These are phyloP conservation scores for Chytridium lagenaria DNA, from an alignment of 371 early-diverging fungal species.

Conservation along the genomic window DNA sequence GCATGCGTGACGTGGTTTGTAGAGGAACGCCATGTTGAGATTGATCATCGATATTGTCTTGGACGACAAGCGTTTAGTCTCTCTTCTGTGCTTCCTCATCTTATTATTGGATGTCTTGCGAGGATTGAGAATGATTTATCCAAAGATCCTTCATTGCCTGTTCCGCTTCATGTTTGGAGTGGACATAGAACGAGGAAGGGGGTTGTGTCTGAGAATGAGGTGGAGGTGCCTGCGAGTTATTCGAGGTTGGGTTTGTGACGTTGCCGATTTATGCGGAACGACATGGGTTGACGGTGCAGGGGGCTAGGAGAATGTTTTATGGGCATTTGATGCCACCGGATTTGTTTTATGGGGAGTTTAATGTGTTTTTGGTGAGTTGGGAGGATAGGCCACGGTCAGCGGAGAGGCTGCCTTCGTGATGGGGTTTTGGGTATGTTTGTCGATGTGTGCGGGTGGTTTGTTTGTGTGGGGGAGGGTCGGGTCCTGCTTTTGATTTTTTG, in stretches of 20 bases:
- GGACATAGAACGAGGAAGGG: constrained; percentile 7
- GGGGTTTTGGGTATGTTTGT: too few relatives aligned
- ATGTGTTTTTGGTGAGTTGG: constrained; percentile 12
- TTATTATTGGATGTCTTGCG: background rate
- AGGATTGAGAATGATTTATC: constrained; percentile 9
- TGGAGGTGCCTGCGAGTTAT: background rate
- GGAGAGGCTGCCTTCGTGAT: background rate
- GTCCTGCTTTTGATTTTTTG: too few relatives aligned
- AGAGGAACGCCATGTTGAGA: constrained; percentile 10
- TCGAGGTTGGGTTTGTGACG: background rate
- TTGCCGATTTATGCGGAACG: constrained; percentile 2
- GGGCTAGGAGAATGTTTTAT: constrained; percentile 11
- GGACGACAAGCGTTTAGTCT: constrained; percentile 6
- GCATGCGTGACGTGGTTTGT: constrained; percentile 19
- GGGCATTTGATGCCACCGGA: constrained; percentile 3
- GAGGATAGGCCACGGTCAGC: background rate
- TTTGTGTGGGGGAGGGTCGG: background rate
- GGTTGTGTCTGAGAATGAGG: background rate
- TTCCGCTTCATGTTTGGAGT: constrained; percentile 16
- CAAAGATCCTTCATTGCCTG: constrained; percentile 4
- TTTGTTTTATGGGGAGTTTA: constrained; percentile 9
- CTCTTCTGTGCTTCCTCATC: constrained; percentile 1
- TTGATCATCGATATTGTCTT: constrained; percentile 12
- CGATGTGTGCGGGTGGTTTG: too few relatives aligned
- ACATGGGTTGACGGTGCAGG: background rate